phyloP scores from a whole-genome alignment of 768 basidiomycete genomes.

The Multifurca ochricompacta region DNA sequence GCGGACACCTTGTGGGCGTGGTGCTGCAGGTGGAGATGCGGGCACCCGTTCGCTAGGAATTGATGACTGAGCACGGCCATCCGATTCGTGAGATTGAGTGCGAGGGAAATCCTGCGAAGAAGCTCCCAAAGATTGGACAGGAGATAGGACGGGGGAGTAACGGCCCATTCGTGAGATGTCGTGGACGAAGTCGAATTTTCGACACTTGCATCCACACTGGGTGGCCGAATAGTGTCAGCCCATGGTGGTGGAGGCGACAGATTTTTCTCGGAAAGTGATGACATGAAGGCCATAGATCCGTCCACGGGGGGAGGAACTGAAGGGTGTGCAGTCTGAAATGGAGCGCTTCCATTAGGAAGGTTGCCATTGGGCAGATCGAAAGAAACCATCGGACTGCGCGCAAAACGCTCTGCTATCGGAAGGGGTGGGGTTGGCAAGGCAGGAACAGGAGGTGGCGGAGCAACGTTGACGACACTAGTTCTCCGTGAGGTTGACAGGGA shows the following conservation, averaged over 20 bases:
- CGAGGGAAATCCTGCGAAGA: background rate
- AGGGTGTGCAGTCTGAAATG: background rate
- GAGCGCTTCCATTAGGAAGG: background rate
- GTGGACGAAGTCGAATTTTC: background rate
- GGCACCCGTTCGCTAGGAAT: background rate
- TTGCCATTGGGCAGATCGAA: background rate
- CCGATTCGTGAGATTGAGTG: background rate
- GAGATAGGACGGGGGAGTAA: background rate
- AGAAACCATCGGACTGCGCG: background rate
- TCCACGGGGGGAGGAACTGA: background rate
- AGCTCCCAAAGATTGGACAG: background rate
- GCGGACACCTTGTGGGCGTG: constrained; percentile 4
- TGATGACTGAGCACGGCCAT: background rate
- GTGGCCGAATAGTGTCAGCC: background rate
- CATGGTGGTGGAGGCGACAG: background rate
- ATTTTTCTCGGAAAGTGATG: background rate
- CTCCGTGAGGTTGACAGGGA: constrained; percentile 13
- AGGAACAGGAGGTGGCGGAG: constrained; percentile 14
- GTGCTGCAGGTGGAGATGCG: background rate
- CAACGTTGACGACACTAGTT: background rate
- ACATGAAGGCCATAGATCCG: background rate
- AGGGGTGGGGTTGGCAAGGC: constrained; percentile 3
- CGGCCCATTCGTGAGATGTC: background rate
- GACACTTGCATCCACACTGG: background rate
- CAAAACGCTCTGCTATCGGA: constrained; percentile 4